Base-by-base conservation (phyloP, 805 yeast species). In the Pichia gijzeniarum region DNA sequence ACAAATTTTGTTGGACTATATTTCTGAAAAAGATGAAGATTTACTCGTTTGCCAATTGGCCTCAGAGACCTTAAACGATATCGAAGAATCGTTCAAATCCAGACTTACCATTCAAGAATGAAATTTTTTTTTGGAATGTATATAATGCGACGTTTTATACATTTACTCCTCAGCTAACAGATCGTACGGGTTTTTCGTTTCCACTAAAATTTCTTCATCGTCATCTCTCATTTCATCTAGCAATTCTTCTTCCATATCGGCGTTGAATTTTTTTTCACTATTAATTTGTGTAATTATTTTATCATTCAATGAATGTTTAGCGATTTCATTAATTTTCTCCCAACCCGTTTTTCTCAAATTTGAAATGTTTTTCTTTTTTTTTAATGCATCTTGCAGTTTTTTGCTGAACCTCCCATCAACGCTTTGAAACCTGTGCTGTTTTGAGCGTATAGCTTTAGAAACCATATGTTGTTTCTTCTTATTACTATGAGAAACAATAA, bases 271-370 rank as follows among this genome's bases (percentile, higher is more conserved):
- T 62, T 43, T 47, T 38, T 45, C 52, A 43, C 51, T 51, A 30
- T 48, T 43, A 33, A 40, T 41, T 21, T 41, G 40, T 27, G 39
- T 27, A 4, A 47, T 36, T 5, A 46, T 20, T 16, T 48, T 61
- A 35, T 38, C 43, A 34, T 41, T 44, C 1, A 59, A 43, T 6
- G 61, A 47, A 20, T 53, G 61, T 45, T 59, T 71, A 10, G 79
- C 72, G 27, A 62, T 60, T 47, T 73, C 68, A 58, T 82, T 84
- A 44, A 82, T 80, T 37, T 71, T 66, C 41, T 82, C 89, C 93
- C 91, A 84, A 14, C 78, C 82, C 0, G 85, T 66, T 60, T 82
- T 83, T 62, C 93, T 72, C 10, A 82, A 70, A 18, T 62, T 66
- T 54, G 77, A 82, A 25, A 83, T 79, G 53, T 69, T 75, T 54